Base-by-base conservation (phyloP, 495 filamentous ascomycete species). In the Xylaria scruposa region DNA sequence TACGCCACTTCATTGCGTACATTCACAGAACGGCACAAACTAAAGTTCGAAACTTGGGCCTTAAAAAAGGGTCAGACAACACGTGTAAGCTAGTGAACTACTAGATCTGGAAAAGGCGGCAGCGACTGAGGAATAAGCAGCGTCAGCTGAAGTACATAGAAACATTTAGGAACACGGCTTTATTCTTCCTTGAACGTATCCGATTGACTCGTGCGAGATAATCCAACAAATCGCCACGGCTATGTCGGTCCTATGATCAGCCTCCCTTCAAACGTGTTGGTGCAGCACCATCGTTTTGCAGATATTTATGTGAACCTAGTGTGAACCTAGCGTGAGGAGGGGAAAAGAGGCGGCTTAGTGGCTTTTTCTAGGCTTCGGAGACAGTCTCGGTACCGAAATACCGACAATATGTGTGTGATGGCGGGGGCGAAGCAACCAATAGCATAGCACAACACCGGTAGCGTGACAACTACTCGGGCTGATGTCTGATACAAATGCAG, bases 391-490 rank as follows among this genome's bases (percentile, higher is more conserved):
- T 60, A 38, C 58, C 33, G 58, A 60, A 40, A 13, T n/a, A 38
- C 38, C 58, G 8, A 60, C 21, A 6, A 40, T 17, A 60, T 19
- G 31, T 38, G 58, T n/a, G 58, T 10, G 8, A 38, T 56, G 53
- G 58, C 31, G 58, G 33, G 33, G 33, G n/a, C 33, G 33, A 60
- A 60, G 19, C 58, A 60, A 38, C 58, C 58, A 60, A 60, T 60
- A 12, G 58, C 9, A 60, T 60, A n/a, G 38, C 33, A 17, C 8
- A 38, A 38, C 33, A 31, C 33, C 19, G 3, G 58, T 60, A 33
- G 31, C 58, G 31, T 58, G 26, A 26, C 58, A 10, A 38, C 58
- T 12, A n/a, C 58, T 60, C 17, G 31, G n/a, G 58, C 54, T 36
- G 29, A 59, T 36, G 19, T 8, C 31, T 31, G 29, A 26, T 31